Evolutionary conservation across 2,329 filamentous ascomycete genomes (phyloP), one percentile per base, ranked within the genome.

Genomic region (Erysiphe pulchra): DNA sequence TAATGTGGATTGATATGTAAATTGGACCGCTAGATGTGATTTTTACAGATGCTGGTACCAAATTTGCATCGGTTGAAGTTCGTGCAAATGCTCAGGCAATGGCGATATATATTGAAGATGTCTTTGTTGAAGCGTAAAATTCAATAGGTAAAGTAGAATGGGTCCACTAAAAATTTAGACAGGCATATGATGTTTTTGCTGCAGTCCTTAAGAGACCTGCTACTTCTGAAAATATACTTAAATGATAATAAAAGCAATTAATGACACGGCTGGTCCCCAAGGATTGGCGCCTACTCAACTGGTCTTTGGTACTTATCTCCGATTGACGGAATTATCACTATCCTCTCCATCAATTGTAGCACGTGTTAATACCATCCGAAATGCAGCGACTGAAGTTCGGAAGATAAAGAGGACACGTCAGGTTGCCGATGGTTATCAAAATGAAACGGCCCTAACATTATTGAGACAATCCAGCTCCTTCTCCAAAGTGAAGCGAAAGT

Each of bases 21-120:
- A n/a, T 45, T 14, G 28, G 47, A 4, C 47, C 45, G 0, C 44
- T 32, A 2, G 45, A 49, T 24, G 2, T 24, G 28, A 34, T 45
- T 28, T 16, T 41, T 24, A 11, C 20, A 24, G 32, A 45, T 37
- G 32, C 17, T n/a, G 47, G 40, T 31, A 39, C 38, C 20, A 48
- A 44, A 17, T 47, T 49, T 37, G 36, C 46, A 1, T 43, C 18
- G 17, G 46, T 44, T 17, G 43, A 49, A 44, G 44, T 49, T 18
- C 40, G 37, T 8, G 20, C 43, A 36, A 13, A n/a, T 10, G 38
- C 33, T 7, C 32, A 12, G 28, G 36, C 31, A 9, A 41, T 47
- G 9, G 36, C 30, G 38, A 18, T 34, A 20, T 17, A 34, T 14
- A 1, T 14, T 2, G 40, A 45, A 31, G 37, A 12, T 28, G 32